Evolutionary conservation across 2,329 filamentous ascomycete species (phyloP).

Genomic region (Tricladium varicosporioides): DNA sequence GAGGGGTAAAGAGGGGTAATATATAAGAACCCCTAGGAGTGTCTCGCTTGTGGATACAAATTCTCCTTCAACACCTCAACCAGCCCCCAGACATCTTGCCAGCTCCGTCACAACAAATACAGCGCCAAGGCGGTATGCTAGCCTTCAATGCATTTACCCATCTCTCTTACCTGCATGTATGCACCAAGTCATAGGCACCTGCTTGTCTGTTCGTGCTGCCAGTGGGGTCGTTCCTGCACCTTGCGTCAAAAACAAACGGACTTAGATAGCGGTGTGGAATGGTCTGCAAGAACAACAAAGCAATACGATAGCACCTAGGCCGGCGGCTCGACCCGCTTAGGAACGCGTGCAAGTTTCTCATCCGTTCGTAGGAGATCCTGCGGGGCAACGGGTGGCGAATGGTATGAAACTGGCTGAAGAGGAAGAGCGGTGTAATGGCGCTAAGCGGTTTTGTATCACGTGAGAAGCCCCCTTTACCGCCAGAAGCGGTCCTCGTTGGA

Average conservation of each 20-base stretch:
- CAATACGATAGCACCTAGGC: slow-evolving; percentile 5
- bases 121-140: slow-evolving; percentile 5
- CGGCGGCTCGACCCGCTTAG: slow-evolving; percentile 28
- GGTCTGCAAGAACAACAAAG: slow-evolving; percentile 25
- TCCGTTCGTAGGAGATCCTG: slow-evolving; percentile 17
- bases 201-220: slow-evolving; percentile 13
- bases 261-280: slow-evolving; percentile 25
- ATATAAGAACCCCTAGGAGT: neutral
- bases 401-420: neutral
- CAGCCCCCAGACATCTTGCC: slow-evolving; percentile 11
- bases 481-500: neutral
- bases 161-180: slow-evolving; percentile 19
- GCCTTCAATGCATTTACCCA: slow-evolving; percentile 15
- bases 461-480: neutral
- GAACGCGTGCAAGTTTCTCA: slow-evolving; percentile 25
- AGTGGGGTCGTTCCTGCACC: slow-evolving; percentile 24
- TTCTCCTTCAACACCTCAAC: neutral
- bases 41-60: neutral
- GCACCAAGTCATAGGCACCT: slow-evolving; percentile 25
- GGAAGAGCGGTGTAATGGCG: slow-evolving; percentile 23
- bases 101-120: slow-evolving; percentile 12
- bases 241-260: slow-evolving; percentile 3
- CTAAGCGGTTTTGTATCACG: slow-evolving; percentile 4
- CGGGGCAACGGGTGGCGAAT: slow-evolving; percentile 15
- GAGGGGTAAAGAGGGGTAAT: neutral